Evolutionary conservation across 2,329 filamentous ascomycete species (phyloP).

Genomic region (Cladophialophora immunda): DNA sequence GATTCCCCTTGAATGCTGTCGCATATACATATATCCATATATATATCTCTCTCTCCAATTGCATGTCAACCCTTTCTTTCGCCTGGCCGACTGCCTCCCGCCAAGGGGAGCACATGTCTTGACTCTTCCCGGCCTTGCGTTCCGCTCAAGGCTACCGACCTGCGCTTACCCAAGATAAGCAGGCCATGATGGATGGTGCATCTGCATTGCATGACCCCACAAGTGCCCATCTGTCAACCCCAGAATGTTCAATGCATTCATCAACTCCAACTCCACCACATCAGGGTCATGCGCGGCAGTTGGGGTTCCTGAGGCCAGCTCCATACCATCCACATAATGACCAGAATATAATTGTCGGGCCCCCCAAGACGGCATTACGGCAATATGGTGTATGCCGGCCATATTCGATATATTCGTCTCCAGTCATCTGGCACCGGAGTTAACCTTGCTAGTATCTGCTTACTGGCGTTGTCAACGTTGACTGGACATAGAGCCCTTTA

Average conservation of each 20-base stretch:
- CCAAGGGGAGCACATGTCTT: not conserved
- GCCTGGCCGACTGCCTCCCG: not conserved
- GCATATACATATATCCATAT: not conserved
- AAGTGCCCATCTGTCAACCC: not conserved
- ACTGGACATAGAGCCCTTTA: not conserved
- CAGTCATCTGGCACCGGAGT: not conserved
- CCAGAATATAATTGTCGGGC: not conserved
- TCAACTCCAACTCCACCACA: constrained; percentile 4
- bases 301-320: not conserved
- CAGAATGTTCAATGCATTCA: constrained; percentile 8
- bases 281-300: constrained; percentile 16
- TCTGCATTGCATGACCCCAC: constrained; percentile 15
- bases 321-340: constrained; percentile 1
- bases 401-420: not conserved
- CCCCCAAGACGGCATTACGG: constrained; percentile 11
- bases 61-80: not conserved
- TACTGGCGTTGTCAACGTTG: not conserved
- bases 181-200: not conserved
- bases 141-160: not conserved
- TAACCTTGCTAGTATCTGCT: not conserved
- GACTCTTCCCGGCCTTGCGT: not conserved
- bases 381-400: not conserved
- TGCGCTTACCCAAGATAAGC: constrained; percentile 2
- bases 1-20: not conserved
- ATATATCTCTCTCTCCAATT: no score